Percentiles rank a stretch among this genome's conserved stretches.
Conservation (phyloP, 306 rosid genomes). For the Ormosia emarginata region DNA sequence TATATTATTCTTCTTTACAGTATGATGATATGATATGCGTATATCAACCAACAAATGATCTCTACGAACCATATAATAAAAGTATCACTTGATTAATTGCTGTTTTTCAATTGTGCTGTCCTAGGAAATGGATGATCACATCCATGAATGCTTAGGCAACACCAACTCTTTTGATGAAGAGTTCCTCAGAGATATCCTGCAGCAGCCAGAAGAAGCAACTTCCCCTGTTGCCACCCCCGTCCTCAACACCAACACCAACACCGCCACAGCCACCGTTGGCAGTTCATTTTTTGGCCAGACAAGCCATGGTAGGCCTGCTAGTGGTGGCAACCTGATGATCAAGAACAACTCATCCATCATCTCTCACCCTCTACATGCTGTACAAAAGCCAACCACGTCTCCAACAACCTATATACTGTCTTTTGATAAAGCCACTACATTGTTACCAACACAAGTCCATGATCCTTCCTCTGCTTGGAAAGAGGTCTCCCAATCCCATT, state of each 20-base stretch:
- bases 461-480: neutral
- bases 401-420: constrained; percentile 3
- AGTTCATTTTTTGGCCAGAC: neutral
- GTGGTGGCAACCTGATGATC: neutral
- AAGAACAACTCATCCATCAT: neutral
- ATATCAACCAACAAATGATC: neutral
- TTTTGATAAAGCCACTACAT: constrained; percentile 22
- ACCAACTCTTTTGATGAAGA: constrained; percentile 17
- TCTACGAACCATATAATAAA: no score
- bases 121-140: neutral
- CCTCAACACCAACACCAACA: neutral
- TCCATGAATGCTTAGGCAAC: neutral
- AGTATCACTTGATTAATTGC: neutral
- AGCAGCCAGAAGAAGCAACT: neutral
- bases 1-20: neutral
- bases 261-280: neutral
- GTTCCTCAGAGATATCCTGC: constrained; percentile 22
- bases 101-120: neutral
- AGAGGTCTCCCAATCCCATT: neutral
- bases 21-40: neutral
- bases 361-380: neutral
- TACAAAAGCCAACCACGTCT: neutral
- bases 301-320: neutral
- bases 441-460: neutral
- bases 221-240: neutral